Base-by-base conservation (phyloP, 495 filamentous ascomycete species). In the Penicillium ucsense region DNA sequence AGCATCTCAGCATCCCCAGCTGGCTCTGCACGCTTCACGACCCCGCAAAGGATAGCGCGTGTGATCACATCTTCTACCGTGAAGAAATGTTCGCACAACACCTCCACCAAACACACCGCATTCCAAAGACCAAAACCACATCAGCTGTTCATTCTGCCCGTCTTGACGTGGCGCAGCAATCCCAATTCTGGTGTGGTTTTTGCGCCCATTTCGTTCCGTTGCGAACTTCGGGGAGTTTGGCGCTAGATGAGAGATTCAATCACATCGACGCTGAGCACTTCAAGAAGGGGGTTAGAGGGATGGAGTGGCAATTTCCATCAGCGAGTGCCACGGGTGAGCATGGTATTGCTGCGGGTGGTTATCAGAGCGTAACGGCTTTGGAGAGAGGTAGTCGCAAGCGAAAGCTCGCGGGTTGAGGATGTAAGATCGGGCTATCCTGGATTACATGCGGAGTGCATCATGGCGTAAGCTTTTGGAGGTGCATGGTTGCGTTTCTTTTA, bases 171-270 rank as follows among this genome's bases (percentile, higher is more conserved):
- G 83, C 86, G 48, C 79, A 74, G 34, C 78, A 85, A 48, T 64
- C 68, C 10, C 73, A 76, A 5, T 95, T 90, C 62, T 95, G 89
- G 89, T 97, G 91, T 54, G 91, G 91, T 0, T 94, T 95, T 58
- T 95, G 90, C 59, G 59, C 62, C 34, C 59, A 64, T 8, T 72
- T 81, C 5, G 69, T 89, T 8, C 57, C 68, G 10, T 69, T 89
- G 9, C 62, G 73, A 35, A 72, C 71, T 11, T 64, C 70, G 6
- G 79, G 78, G 0, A 52, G 74, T 3, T 77, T 73, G 10, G 84
- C 81, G 0, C 81, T 79, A 76, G 80, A 85, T 45, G 84, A 88
- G 59, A 74, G 91, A 4, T 91, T 89, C 58, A 80, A 92, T 58
- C 91, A 97, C 63, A 90, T 95, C 40, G 89, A 89, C 50, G 45